Conservation (phyloP, 768 basidiomycete species). For the Suillus sp. region DNA sequence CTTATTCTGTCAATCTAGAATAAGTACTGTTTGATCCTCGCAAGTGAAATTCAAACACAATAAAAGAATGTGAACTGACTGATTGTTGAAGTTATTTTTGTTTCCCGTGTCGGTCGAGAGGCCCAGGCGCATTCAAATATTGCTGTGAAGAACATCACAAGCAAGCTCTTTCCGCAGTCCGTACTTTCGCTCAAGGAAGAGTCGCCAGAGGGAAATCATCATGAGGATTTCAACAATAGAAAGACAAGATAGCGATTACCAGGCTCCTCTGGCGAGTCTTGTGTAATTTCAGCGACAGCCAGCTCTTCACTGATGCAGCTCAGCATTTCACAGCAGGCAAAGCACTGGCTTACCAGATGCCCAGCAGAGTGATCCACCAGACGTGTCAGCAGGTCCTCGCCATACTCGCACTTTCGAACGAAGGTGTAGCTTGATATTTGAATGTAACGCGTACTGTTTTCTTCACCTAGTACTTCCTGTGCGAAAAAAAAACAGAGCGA, state of each 20-base stretch:
- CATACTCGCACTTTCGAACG: constrained; percentile 25
- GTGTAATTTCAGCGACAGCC: constrained; percentile 24
- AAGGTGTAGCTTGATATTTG: background rate
- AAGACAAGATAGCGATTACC: constrained; percentile 19
- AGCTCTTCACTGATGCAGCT: background rate
- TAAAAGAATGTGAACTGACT: background rate
- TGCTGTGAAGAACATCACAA: background rate
- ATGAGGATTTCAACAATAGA: background rate
- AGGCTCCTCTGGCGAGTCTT: constrained; percentile 30
- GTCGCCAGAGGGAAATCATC: constrained; percentile 17
- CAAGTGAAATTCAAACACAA: background rate
- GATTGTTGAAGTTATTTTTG: background rate
- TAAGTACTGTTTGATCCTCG: background rate
- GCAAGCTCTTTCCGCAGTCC: constrained; percentile 11
- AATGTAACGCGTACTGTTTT: constrained; percentile 12
- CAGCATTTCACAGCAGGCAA: background rate
- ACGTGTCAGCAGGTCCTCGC: constrained; percentile 31
- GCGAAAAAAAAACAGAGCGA: constrained; percentile 18
- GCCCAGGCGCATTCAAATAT: background rate
- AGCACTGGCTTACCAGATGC: constrained; percentile 30
- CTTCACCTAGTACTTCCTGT: constrained; percentile 18
- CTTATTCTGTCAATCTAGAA: background rate
- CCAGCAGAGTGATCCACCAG: constrained; percentile 28
- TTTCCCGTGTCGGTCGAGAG: background rate
- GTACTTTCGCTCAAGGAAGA: constrained; percentile 24